phyloP scores from a whole-genome alignment of 805 yeast species.

The Metschnikowia proteae region DNA sequence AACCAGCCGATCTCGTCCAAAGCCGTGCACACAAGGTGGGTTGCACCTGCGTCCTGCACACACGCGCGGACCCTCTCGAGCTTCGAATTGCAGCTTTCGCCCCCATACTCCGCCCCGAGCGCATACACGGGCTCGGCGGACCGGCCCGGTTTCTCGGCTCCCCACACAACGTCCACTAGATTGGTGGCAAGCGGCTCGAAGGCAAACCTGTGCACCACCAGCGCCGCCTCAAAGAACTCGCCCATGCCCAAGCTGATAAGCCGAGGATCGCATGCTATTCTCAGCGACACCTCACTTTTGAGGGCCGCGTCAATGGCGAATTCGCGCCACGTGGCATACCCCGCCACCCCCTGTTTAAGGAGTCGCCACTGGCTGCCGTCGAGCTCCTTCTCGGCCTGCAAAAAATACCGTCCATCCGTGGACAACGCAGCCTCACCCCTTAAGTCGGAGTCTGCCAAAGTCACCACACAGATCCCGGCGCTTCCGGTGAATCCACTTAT shows the following conservation, averaged over 20 bases:
- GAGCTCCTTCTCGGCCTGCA: slow-evolving; percentile 83
- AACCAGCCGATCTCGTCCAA: slow-evolving; percentile 92
- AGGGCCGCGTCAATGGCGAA: slow-evolving; percentile 59
- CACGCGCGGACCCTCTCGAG: slow-evolving; percentile 26
- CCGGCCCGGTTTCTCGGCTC: slow-evolving; percentile 30
- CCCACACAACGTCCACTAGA: slow-evolving; percentile 40
- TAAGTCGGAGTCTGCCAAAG: slow-evolving; percentile 38
- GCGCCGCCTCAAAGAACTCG: slow-evolving; percentile 31
- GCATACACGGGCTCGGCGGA: slow-evolving; percentile 32
- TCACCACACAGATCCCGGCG: slow-evolving; percentile 18
- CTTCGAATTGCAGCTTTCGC: slow-evolving; percentile 31
- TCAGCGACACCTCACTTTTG: slow-evolving; percentile 45
- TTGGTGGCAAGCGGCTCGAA: slow-evolving; percentile 32
- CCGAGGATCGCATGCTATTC: slow-evolving; percentile 81
- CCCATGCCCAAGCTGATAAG: slow-evolving; percentile 54
- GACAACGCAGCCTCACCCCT: slow-evolving; percentile 73
- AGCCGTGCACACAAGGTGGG: slow-evolving; percentile 56
- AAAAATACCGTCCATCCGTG: slow-evolving; percentile 92
- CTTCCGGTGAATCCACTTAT: slow-evolving; percentile 20
- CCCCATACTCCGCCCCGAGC: slow-evolving; percentile 29
- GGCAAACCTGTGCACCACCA: slow-evolving; percentile 20
- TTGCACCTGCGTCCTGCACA: slow-evolving; percentile 24
- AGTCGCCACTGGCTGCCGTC: slow-evolving; percentile 70
- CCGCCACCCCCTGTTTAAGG: slow-evolving; percentile 74
- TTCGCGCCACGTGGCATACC: slow-evolving; percentile 72